phyloP scores from a whole-genome alignment of 2,329 filamentous ascomycete species.

The Colletotrichum chlorophyti region DNA sequence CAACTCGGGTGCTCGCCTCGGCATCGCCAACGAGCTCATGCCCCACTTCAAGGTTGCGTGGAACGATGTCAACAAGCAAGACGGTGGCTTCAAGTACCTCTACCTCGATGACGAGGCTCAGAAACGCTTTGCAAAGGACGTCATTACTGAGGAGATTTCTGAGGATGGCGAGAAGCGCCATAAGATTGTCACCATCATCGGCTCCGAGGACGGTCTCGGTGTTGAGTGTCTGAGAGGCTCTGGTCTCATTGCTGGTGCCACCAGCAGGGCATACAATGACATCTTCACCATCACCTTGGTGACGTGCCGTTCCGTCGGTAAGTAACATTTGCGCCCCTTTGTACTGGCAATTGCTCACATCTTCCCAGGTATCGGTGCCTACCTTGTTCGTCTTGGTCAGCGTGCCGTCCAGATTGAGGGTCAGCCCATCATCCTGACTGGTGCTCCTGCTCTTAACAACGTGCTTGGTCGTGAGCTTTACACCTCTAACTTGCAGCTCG shows the following conservation, averaged over 20 bases:
- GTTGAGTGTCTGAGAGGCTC: slow-evolving; percentile 97
- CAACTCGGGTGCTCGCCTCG: slow-evolving; percentile 97
- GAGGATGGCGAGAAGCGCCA: slow-evolving; percentile 90
- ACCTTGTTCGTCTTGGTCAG: slow-evolving; percentile 96
- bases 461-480: slow-evolving; percentile 97
- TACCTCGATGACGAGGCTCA: slow-evolving; percentile 89
- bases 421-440: slow-evolving; percentile 97
- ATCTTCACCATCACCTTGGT: slow-evolving; percentile 98
- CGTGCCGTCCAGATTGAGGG: slow-evolving; percentile 99
- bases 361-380: slow-evolving; percentile 84
- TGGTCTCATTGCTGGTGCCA: slow-evolving; percentile 97
- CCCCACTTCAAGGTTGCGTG: slow-evolving; percentile 97
- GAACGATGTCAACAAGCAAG: slow-evolving; percentile 83
- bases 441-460: slow-evolving; percentile 97
- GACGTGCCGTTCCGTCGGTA: slow-evolving; percentile 96
- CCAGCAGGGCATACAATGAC: slow-evolving; percentile 95
- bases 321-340: slow-evolving; percentile 36
- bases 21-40: slow-evolving; percentile 95
- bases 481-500: slow-evolving; percentile 97
- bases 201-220: slow-evolving; percentile 93
- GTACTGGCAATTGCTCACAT: slow-evolving; percentile 39
- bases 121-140: slow-evolving; percentile 79
- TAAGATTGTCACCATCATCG: slow-evolving; percentile 93
- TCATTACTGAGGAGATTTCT: slow-evolving; percentile 81
- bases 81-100: slow-evolving; percentile 94